phyloP scores from a whole-genome alignment of 1,284 basidiomycete species.

The Ceratobasidium sp. region DNA sequence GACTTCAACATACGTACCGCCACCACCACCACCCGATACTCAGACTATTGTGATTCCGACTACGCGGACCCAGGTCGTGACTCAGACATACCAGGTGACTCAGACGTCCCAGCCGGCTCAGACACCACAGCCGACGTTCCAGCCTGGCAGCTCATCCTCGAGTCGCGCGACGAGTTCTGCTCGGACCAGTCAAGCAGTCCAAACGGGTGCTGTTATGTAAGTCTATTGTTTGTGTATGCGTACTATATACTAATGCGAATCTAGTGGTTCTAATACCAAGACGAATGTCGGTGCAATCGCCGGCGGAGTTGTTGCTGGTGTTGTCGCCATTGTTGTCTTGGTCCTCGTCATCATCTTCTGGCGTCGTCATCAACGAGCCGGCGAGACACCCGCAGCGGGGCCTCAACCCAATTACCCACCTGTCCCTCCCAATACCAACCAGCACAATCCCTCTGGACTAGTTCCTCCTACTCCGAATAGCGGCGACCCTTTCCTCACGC shows the following conservation, averaged over 20 bases:
- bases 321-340: not conserved
- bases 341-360: not conserved
- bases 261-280: not conserved
- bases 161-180: not conserved
- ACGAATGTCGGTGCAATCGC: slow-evolving; percentile 23
- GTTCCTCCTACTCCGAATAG: slow-evolving; percentile 16
- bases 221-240: not conserved
- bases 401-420: not conserved
- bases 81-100: not conserved
- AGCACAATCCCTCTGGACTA: not conserved
- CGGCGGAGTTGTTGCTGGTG: slow-evolving; percentile 24
- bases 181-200: not conserved
- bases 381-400: not conserved
- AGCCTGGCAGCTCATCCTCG: not conserved
- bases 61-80: not conserved
- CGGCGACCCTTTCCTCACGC: slow-evolving; percentile 36
- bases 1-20: not conserved
- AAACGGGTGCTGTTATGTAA: slow-evolving; percentile 2
- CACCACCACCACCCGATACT: not conserved
- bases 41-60: not conserved
- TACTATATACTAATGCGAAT: not conserved
- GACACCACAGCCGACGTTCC: not conserved
- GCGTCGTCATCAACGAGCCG: not conserved
- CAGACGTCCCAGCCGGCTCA: not conserved
- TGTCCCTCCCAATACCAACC: not conserved